Base-by-base conservation (phyloP, 2,329 filamentous ascomycete genomes). In the Nemania abortiva region DNA sequence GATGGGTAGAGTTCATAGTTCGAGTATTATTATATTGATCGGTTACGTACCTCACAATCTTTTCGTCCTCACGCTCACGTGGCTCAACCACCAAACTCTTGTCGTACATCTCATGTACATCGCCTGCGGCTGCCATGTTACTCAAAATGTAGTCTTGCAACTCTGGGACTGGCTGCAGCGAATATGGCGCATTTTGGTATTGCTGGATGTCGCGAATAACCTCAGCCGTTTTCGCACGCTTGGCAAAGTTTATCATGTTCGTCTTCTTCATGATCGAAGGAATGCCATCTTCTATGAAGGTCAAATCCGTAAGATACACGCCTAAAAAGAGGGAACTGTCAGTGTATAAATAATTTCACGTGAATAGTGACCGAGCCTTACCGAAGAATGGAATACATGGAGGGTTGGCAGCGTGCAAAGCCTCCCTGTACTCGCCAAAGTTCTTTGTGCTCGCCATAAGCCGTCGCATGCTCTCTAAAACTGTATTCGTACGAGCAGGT, bases 71-170 rank as follows among this genome's bases (percentile, higher is more conserved):
- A 77, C 96, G 89, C 84, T 99, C 96, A 77, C 96, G 89, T 71
- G 96, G 96, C 81, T 99, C 96, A 69, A 99, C 91, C 77, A 91
- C 88, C 83, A 99, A 85, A 83, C 94, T 97, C 86, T 95, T 95
- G 82, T 98, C 95, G 84, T 98, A 99, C 96, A 98, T 98, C 85
- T 98, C 95, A 81, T 98, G 95, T 72, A 99, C 96, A 80, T 98
- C 95, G 61, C 94, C 93, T 3, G 96, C 95, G 34, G 91, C 92
- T 83, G 97, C 92, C 92, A 98, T 97, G 80, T 98, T 98, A 80
- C 91, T 95, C 74, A 98, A 83, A 73, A 99, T 97, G 82, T 98
- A 99, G 75, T 98, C 95, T 80, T 98, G 95, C 73, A 99, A 85
- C 82, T 98, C 96, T 1, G 91, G 88, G 18, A 99, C 95, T 0